Percentiles rank a stretch among this genome's conserved stretches.
phyloP scores from a whole-genome alignment of 2,329 filamentous ascomycete species.

The Nemania sp. region DNA sequence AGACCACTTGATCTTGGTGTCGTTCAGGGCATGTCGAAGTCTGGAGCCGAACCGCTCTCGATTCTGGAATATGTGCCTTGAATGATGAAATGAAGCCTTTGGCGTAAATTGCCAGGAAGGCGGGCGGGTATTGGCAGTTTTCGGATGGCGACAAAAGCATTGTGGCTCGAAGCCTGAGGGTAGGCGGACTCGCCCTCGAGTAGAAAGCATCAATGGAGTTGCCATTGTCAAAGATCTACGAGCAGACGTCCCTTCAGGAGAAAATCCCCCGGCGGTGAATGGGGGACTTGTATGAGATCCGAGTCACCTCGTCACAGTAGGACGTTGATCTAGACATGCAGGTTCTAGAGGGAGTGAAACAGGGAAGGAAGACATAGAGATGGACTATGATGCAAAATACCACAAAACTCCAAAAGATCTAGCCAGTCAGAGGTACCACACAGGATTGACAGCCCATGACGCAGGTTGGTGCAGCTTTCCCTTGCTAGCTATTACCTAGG shows the following conservation, averaged over 20 bases:
- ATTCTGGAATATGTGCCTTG: conserved; percentile 57
- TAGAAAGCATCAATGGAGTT: conserved; percentile 37
- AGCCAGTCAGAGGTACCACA: neutral
- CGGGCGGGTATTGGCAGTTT: conserved; percentile 38
- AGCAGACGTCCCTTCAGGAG: neutral
- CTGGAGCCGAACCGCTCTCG: conserved; percentile 62
- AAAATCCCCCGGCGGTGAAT: conserved; percentile 10
- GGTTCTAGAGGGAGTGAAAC: conserved; percentile 3
- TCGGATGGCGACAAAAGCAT: conserved; percentile 41
- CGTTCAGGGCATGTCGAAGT: conserved; percentile 62
- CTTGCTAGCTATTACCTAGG: neutral
- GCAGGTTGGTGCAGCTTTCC: conserved; percentile 2
- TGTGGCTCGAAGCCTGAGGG: conserved; percentile 34
- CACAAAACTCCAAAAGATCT: conserved; percentile 1
- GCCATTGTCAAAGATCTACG: conserved; percentile 40
- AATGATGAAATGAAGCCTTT: conserved; percentile 56
- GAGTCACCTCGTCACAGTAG: conserved; percentile 7
- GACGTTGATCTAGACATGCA: conserved; percentile 17
- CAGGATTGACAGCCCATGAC: neutral
- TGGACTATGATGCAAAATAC: neutral
- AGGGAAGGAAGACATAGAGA: conserved; percentile 4
- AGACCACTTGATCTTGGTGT: conserved; percentile 81
- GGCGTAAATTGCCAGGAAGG: conserved; percentile 45
- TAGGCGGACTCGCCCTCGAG: conserved; percentile 39
- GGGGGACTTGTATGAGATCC: conserved; percentile 8